Evolutionary conservation across 768 basidiomycete genomes (phyloP).

Genomic region (Fistulinella prunicolor): DNA sequence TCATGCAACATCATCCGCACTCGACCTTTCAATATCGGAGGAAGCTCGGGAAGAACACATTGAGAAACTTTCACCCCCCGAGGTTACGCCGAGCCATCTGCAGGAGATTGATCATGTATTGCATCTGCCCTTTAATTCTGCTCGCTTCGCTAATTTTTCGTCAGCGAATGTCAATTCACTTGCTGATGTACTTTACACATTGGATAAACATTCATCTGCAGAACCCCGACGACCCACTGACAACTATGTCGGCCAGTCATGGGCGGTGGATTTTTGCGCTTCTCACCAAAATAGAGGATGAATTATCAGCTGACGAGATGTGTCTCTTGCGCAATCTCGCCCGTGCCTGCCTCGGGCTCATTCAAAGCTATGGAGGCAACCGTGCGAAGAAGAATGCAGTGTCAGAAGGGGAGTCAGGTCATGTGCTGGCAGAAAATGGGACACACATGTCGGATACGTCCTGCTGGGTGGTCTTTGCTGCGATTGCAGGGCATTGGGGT

Average conservation of each 20-base stretch:
- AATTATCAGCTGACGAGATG: slow-evolving; percentile 73
- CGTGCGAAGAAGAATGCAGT: slow-evolving; percentile 14
- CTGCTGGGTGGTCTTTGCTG: slow-evolving; percentile 74
- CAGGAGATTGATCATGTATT: slow-evolving; percentile 66
- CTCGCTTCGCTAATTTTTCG: slow-evolving; percentile 7
- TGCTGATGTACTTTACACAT: slow-evolving; percentile 80
- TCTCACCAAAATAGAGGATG: slow-evolving; percentile 65
- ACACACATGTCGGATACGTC: slow-evolving; percentile 41
- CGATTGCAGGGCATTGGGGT: slow-evolving; percentile 67
- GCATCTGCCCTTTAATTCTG: neutral
- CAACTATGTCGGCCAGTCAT: slow-evolving; percentile 52
- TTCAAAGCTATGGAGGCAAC: slow-evolving; percentile 33
- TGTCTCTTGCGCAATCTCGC: slow-evolving; percentile 72
- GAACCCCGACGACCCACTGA: slow-evolving; percentile 34
- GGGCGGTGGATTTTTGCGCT: slow-evolving; percentile 78
- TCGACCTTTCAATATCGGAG: neutral
- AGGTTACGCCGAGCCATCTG: slow-evolving; percentile 58
- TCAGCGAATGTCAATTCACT: slow-evolving; percentile 67
- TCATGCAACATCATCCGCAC: neutral
- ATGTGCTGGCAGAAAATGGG: slow-evolving; percentile 14
- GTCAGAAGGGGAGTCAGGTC: slow-evolving; percentile 5
- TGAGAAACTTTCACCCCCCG: slow-evolving; percentile 37
- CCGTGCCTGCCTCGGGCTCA: slow-evolving; percentile 59
- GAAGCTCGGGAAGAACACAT: neutral
- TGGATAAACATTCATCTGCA: slow-evolving; percentile 71